phyloP scores from a whole-genome alignment of 352 stramenopile genomes.

The Nothophytophthora sp. region DNA sequence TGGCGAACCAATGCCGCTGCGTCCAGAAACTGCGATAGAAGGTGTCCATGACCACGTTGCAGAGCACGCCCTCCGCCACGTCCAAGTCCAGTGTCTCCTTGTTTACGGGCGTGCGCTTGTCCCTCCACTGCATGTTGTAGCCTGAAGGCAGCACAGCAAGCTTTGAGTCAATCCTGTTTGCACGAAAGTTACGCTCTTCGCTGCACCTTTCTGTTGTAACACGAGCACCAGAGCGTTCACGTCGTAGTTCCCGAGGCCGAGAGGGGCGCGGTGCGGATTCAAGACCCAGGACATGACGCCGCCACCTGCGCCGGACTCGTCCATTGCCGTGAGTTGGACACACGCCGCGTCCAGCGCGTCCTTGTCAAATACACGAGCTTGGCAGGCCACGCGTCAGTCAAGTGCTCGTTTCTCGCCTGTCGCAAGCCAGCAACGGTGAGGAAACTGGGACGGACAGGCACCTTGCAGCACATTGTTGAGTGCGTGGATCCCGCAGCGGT shows the following conservation, averaged over 20 bases:
- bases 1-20: conserved; percentile 80
- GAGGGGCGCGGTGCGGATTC: conserved; percentile 62
- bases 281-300: conserved; percentile 36
- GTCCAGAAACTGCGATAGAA: conserved; percentile 57
- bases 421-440: too few relatives aligned
- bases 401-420: too few relatives aligned
- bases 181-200: too few relatives aligned
- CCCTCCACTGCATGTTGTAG: conserved; percentile 65
- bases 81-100: conserved; percentile 50
- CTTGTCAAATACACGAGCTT: conserved; percentile 58
- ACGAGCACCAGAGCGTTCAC: conserved; percentile 73
- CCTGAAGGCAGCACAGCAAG: conserved; percentile 27
- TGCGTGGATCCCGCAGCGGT: conserved; percentile 78
- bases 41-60: conserved; percentile 59
- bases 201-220: conserved; percentile 64
- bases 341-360: conserved; percentile 47
- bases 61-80: conserved; percentile 52
- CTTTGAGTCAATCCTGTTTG: too few relatives aligned
- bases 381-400: too few relatives aligned
- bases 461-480: conserved; percentile 84
- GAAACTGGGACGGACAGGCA: too few relatives aligned
- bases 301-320: conserved; percentile 3
- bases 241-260: conserved; percentile 82
- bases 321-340: conserved; percentile 28
- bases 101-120: conserved; percentile 56